Conservation (phyloP, 163 green algal species). For the Smithsoniella earleae region DNA sequence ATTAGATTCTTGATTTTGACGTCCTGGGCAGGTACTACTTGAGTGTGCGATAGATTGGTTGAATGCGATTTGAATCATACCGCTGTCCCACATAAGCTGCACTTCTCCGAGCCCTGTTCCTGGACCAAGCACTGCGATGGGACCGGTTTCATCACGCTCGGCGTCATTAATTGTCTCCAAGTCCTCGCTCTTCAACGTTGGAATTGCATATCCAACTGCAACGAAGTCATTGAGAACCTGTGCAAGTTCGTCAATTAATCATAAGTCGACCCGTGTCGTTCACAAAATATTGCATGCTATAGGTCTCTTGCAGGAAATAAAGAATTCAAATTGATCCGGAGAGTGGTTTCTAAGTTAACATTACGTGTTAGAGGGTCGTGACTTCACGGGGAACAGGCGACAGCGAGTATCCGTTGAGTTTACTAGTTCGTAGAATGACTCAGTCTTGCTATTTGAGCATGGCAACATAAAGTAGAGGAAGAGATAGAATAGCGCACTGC, state of each 20-base stretch:
- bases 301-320: no score
- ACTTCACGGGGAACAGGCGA: background rate
- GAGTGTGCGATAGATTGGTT: no score
- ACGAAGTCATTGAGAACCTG: slow-evolving; percentile 91
- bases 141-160: slow-evolving; percentile 43
- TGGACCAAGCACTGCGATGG: slow-evolving; percentile 75
- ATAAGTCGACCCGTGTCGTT: background rate
- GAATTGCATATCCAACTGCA: slow-evolving; percentile 86
- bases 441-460: no score
- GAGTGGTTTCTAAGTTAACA: background rate
- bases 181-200: slow-evolving; percentile 47
- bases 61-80: background rate
- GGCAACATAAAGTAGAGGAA: no score
- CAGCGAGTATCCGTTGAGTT: background rate
- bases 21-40: no score
- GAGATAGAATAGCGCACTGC: no score
- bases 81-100: slow-evolving; percentile 77
- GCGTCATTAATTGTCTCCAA: slow-evolving; percentile 62
- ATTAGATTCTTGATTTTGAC: background rate
- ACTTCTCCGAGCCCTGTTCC: slow-evolving; percentile 84
- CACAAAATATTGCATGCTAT: no score
- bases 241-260: background rate
- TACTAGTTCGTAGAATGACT: no score
- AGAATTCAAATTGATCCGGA: background rate
- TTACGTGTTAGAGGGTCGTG: background rate